Conservation (phyloP, 2,329 filamentous ascomycete species). For the Simplicillium sp. region DNA sequence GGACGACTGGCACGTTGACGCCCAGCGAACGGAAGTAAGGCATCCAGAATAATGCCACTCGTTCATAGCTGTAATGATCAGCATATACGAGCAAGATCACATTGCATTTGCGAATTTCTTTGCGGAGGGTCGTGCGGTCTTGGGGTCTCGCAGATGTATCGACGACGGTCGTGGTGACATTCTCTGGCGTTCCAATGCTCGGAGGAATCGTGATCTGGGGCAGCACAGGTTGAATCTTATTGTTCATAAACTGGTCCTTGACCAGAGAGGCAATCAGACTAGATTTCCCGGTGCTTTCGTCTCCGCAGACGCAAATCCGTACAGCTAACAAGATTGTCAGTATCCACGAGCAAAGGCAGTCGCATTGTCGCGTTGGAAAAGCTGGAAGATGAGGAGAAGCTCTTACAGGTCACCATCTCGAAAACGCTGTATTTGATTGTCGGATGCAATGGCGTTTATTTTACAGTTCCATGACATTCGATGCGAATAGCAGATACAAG, state of each 20-base stretch:
- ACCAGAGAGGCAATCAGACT: conserved; percentile 91
- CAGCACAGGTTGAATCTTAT: conserved; percentile 89
- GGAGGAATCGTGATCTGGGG: conserved; percentile 93
- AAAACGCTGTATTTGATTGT: too few species aligned
- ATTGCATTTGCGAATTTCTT: conserved; percentile 93
- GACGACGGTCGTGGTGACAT: conserved; percentile 94
- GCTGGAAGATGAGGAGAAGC: background rate
- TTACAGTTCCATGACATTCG: too few species aligned
- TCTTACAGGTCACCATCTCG: too few species aligned
- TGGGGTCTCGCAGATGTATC: conserved; percentile 94
- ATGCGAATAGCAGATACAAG: too few species aligned
- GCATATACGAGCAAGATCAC: conserved; percentile 95
- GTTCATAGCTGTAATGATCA: conserved; percentile 97
- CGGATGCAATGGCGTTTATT: too few species aligned
- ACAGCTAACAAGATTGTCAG: conserved; percentile 34
- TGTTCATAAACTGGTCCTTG: conserved; percentile 92
- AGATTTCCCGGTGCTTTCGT: conserved; percentile 91
- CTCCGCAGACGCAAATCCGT: conserved; percentile 91
- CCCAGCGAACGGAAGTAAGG: conserved; percentile 94
- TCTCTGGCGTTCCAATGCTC: conserved; percentile 85
- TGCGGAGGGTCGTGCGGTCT: conserved; percentile 79
- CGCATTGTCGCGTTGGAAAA: background rate
- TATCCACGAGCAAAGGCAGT: background rate
- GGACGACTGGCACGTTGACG: conserved; percentile 95
- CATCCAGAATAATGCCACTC: conserved; percentile 96